phyloP scores from a whole-genome alignment of 768 basidiomycete genomes.

The Boletellus sp. region DNA sequence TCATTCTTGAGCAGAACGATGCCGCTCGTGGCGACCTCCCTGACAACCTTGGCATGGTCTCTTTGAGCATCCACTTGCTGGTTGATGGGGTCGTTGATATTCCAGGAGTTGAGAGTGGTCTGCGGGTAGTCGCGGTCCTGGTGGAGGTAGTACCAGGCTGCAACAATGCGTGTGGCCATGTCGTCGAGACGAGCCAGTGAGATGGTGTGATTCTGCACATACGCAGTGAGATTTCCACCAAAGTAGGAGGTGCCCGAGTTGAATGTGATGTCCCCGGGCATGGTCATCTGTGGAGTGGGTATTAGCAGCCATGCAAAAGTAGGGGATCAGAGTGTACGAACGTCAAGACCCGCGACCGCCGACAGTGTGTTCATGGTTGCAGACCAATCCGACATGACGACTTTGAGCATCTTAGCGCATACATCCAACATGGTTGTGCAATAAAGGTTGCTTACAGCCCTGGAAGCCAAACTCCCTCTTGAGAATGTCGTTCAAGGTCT shows the following conservation, averaged over 20 bases:
- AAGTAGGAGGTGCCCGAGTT: conserved; percentile 46
- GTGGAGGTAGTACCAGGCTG: conserved; percentile 49
- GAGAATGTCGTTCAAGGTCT: conserved; percentile 54
- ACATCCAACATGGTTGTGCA: background rate
- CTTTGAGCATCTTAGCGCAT: conserved; percentile 24
- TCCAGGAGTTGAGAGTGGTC: conserved; percentile 27
- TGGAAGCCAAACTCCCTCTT: conserved; percentile 68
- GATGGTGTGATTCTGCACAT: conserved; percentile 60
- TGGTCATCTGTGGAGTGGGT: conserved; percentile 51
- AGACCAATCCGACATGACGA: conserved; percentile 59
- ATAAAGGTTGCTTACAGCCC: conserved; percentile 40
- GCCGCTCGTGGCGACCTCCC: conserved; percentile 62
- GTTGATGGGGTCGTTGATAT: conserved; percentile 28
- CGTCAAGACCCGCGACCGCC: conserved; percentile 61
- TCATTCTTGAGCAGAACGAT: conserved; percentile 70
- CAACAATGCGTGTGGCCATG: conserved; percentile 68
- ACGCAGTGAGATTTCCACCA: conserved; percentile 54
- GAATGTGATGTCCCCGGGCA: conserved; percentile 59
- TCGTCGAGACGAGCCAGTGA: conserved; percentile 59
- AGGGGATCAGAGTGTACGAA: conserved; percentile 24
- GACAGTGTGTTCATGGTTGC: conserved; percentile 49
- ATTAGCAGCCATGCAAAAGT: background rate
- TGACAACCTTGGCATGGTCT: conserved; percentile 48
- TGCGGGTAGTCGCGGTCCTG: conserved; percentile 32
- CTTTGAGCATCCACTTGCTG: conserved; percentile 54